A percentile compares a stretch with the other conserved stretches of the same genome.
Conservation (phyloP, 2,329 filamentous ascomycete species). For the Rutstroemia sp. region DNA sequence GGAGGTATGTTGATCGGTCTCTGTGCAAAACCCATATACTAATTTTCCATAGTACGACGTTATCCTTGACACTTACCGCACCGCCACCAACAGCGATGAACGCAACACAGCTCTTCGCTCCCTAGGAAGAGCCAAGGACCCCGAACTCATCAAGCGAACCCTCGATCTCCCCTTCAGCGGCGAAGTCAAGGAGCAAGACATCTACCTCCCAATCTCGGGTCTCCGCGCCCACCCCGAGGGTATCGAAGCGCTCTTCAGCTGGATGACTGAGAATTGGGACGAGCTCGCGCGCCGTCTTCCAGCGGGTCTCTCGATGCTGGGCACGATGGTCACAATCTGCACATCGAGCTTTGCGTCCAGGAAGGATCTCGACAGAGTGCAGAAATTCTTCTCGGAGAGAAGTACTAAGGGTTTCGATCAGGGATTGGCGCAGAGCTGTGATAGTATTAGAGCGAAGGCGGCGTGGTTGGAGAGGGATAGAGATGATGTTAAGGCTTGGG, state of each 20-base stretch:
- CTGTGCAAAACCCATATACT: constrained; percentile 2
- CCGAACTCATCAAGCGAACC: constrained; percentile 74
- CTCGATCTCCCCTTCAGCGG: constrained; percentile 67
- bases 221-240: constrained; percentile 71
- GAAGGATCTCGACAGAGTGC: constrained; percentile 67
- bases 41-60: constrained; percentile 55
- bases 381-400: constrained; percentile 74
- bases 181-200: constrained; percentile 88
- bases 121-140: constrained; percentile 70
- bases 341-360: constrained; percentile 73
- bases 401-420: constrained; percentile 85
- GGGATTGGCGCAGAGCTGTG: constrained; percentile 80
- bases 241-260: constrained; percentile 71
- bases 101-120: constrained; percentile 84
- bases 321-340: constrained; percentile 74
- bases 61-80: constrained; percentile 67
- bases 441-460: constrained; percentile 77
- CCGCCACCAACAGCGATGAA: constrained; percentile 73
- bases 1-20: constrained; percentile 49
- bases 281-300: constrained; percentile 72
- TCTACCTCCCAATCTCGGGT: constrained; percentile 79
- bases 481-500: constrained; percentile 67
- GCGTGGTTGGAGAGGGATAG: constrained; percentile 72
- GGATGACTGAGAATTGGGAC: constrained; percentile 88
- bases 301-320: constrained; percentile 79